Evolutionary conservation across 2,329 filamentous ascomycete species (phyloP), one percentile per base, ranked within the genome.

Genomic region (Westerdykella ornata): DNA sequence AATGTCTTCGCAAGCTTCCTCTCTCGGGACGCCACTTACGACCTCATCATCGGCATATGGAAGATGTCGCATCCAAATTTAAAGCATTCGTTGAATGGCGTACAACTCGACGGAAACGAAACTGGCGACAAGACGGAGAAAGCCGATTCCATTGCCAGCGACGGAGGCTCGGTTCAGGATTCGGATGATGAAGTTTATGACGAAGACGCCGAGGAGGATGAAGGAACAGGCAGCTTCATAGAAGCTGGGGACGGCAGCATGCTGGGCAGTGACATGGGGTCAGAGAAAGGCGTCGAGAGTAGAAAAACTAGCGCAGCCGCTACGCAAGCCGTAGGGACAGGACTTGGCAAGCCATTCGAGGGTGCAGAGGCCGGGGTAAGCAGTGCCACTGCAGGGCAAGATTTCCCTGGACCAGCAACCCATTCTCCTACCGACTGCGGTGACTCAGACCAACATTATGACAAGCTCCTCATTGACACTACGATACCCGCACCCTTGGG

Each of bases 31-130:
- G 88, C 89, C 2, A 97, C 94, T 0, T 98, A 97, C 60, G 94
- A 98, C 61, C 72, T 98, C 35, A 89, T 98, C 60, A 85, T 98
- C 51, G 94, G 94, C 45, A 97, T 98, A 44, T 98, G 92, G 92
- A 95, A 95, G 65, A 84, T 96, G 20, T 92, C 87, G 13, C 92
- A 98, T 62, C 90, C 92, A 2, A 87, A 88, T 41, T 70, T 98
- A 20, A 87, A 88, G 64, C 95, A 88, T 61, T 94, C 88, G 3
- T 72, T 95, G 3, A 96, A 96, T 48, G 90, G 92, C 2, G 87
- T 94, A 9, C 78, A 80, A 11, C 74, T 96, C 3, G 85, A 89
- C 49, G 82, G 87, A 7, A 49, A 45, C 16, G 84, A 87, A 5
- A 81, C 77, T 3, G 88, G 88, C 16, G 89, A 96, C 65, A 94